Evolutionary conservation across 805 yeast species (phyloP), one percentile per base, ranked within the genome.

Genomic region (Candida coquimbonensis): DNA sequence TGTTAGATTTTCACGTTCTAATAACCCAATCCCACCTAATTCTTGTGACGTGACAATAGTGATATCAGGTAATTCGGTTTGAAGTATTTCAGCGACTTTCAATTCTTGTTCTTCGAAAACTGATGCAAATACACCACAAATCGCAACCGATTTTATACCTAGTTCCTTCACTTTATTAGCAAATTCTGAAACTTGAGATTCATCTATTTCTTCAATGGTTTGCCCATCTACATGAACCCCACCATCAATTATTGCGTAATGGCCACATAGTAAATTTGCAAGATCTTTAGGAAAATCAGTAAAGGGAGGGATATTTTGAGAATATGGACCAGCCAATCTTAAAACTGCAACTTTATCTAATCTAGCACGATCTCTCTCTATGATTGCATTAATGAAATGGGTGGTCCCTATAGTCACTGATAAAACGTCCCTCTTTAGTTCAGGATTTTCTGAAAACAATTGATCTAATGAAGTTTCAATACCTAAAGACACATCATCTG

Each of bases 341-440:
- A 73, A 46, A 5, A 72, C 73, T 0, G 75, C 77, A 9, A 72
- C 75, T 34, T 54, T 59, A 25, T 67, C 69, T 24, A 72, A 55
- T 47, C 73, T 57, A 3, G 69, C 64, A 17, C 52, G 48, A 52
- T 73, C 77, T 44, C 64, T 70, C 51, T 73, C 77, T 26, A 73
- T 59, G 14, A 73, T 74, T 9, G 76, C 75, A 56, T 73, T 73
- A 53, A 73, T 71, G 54, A 73, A 73, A 51, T 73, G 77, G 1
- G 77, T 73, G 7, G 77, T 73, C 9, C 78, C 77, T 46, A 73
- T 73, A 6, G 75, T 70, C 7, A 72, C 71, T 1, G 74, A 58
- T 5, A 73, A 60, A 6, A 65, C 65, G 9, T 63, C 57, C 12
- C 52, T 49, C 21, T 49, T 49, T 24, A 57, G 51, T 33, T 45